Conservation (phyloP, 2,329 filamentous ascomycete genomes). For the Fusarium mundagurra region DNA sequence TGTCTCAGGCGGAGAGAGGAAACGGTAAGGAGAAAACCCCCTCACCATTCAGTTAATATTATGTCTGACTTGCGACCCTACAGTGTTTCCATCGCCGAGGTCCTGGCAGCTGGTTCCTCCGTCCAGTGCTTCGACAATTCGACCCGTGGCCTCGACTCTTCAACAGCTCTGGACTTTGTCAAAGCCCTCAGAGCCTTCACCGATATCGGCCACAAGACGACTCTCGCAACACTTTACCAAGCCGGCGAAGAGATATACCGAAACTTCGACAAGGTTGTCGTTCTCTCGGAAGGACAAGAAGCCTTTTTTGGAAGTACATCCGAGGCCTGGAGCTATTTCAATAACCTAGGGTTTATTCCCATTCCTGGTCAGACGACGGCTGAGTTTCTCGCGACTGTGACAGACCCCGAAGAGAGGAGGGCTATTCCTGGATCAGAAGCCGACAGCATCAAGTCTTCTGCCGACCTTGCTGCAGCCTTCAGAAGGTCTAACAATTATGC, state of each 20-base stretch:
- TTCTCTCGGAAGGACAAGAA: not conserved
- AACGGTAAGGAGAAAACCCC: not conserved
- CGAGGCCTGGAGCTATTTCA: not conserved
- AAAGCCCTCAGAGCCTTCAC: not conserved
- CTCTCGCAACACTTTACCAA: not conserved
- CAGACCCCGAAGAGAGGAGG: not conserved
- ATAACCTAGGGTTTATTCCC: not conserved
- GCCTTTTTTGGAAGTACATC: not conserved
- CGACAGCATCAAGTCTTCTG: not conserved
- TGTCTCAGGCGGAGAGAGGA: not conserved
- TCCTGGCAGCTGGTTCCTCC: not conserved
- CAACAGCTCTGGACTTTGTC: not conserved
- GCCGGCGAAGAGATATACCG: not conserved
- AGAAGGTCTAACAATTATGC: not conserved
- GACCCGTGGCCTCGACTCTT: not conserved
- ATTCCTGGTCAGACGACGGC: not conserved
- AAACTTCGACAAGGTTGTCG: not conserved
- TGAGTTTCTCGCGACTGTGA: not conserved
- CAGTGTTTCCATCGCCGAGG: not conserved
- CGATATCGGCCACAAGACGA: not conserved
- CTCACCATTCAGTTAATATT: accelerated
- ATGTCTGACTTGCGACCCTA: not conserved
- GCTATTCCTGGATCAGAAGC: not conserved
- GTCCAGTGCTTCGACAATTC: not conserved
- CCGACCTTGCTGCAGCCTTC: not conserved